Conservation (phyloP, 768 basidiomycete genomes). For the Cystofilobasidium ferigula region DNA sequence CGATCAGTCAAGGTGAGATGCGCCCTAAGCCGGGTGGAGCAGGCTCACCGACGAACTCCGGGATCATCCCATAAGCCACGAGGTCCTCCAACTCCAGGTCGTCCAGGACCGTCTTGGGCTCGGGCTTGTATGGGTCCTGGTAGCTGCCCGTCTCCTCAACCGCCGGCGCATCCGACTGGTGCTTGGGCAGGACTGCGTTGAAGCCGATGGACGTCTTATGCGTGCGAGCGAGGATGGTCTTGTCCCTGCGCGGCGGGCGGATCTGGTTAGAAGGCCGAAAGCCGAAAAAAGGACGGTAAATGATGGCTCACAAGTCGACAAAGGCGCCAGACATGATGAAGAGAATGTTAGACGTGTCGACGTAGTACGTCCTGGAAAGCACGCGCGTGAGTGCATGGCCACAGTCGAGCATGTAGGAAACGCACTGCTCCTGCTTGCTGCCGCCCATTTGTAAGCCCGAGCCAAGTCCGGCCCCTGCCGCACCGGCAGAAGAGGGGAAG, state of each 20-base stretch:
- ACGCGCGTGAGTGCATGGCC: constrained; percentile 12
- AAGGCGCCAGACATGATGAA: constrained; percentile 93
- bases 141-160: background rate
- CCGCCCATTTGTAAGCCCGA: constrained; percentile 35
- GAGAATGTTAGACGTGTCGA: constrained; percentile 83
- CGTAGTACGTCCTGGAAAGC: constrained; percentile 44
- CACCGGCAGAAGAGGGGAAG: background rate
- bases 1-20: background rate
- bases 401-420: constrained; percentile 29
- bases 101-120: background rate
- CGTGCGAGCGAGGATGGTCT: constrained; percentile 32
- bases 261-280: too few species aligned
- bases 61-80: background rate
- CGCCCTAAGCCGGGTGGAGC: background rate
- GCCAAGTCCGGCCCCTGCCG: background rate
- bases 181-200: constrained; percentile 37
- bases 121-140: background rate
- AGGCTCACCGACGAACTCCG: constrained; percentile 41
- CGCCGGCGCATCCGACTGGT: constrained; percentile 38
- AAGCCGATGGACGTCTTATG: constrained; percentile 34
- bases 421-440: constrained; percentile 47
- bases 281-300: constrained; percentile 62
- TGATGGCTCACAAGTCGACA: constrained; percentile 60
- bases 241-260: too few species aligned
- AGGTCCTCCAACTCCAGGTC: background rate